Conservation (phyloP, 179 eudicot genomes). For the Beta lomatogona region DNA sequence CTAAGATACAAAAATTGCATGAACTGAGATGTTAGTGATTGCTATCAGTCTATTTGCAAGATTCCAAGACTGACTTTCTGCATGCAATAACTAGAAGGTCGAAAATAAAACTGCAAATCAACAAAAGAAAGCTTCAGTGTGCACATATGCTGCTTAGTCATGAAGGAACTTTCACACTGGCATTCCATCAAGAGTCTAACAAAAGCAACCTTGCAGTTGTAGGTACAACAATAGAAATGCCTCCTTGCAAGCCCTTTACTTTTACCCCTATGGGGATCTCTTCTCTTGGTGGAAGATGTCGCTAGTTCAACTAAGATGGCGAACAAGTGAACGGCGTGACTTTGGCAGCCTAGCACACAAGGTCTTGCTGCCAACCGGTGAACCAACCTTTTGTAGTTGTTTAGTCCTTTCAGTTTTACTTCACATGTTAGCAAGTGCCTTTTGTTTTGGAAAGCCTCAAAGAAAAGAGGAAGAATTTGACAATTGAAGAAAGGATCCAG, state of each 20-base stretch:
- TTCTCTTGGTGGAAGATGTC: neutral
- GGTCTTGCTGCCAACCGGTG: neutral
- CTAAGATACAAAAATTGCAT: neutral
- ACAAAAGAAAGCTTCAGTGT: neutral
- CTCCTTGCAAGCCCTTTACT: neutral
- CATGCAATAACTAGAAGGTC: neutral
- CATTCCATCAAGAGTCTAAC: no score
- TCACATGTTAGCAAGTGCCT: no score
- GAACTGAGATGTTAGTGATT: neutral
- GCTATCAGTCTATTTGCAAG: neutral
- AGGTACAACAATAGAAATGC: no score
- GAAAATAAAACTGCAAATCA: neutral
- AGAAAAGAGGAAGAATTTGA: conserved; percentile 18
- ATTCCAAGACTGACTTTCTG: neutral
- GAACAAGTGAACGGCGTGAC: neutral
- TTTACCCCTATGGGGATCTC: neutral
- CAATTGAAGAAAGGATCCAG: neutral
- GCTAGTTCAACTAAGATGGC: neutral
- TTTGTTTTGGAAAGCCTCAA: no score
- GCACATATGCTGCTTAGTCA: no score
- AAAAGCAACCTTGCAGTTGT: no score
- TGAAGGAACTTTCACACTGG: no score
- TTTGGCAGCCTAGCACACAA: neutral
- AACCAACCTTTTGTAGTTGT: no score
- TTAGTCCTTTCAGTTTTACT: no score